Evolutionary conservation across 345 rosid species (phyloP), one percentile per base, ranked within the genome.

Genomic region (Dipteronia dyeriana): DNA sequence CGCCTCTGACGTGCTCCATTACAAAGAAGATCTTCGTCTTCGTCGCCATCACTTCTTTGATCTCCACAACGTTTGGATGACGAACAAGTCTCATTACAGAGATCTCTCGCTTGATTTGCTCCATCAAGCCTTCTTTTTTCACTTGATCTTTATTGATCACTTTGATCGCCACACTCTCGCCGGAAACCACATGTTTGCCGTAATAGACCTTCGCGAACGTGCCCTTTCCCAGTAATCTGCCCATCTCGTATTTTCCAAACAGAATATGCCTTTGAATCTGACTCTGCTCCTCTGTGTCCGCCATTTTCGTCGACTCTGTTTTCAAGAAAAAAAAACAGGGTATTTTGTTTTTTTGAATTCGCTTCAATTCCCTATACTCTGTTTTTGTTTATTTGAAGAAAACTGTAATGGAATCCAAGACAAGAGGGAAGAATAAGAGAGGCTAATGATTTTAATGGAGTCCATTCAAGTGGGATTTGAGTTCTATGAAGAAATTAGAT

Each of bases 21-120:
- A 89, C 85, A 11, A 94, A 80, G 68, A 86, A 92, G 78, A 91
- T 92, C 80, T 85, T 91, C 3, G 83, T 84, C 75, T 86, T 84
- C 0, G 97, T 91, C 0, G 98, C 97, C 91, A 94, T 79, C 12
- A 92, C 95, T 66, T 94, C 98, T 19, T 85, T 91, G 75, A 94
- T 87, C 61, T 86, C 86, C 9, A 91, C 94, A 31, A 94, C 65
- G 82, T 92, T 88, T 0, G 95, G 97, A 65, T 94, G 98, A 5
- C 91, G 91, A 13, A 91, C 91, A 0, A 94, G 88, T 12, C 92
- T 84, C 95, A 89, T 89, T 19, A 94, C 94, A 57, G 97, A 84
- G 79, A 94, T 92, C 75, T 94, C 98, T 7, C 90, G 61, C 56
- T 87, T 85, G 73, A 94, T 91, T 61, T 90, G 89, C 22, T 94